Base-by-base conservation (phyloP, 495 filamentous ascomycete species). In the Xylaria acuta region DNA sequence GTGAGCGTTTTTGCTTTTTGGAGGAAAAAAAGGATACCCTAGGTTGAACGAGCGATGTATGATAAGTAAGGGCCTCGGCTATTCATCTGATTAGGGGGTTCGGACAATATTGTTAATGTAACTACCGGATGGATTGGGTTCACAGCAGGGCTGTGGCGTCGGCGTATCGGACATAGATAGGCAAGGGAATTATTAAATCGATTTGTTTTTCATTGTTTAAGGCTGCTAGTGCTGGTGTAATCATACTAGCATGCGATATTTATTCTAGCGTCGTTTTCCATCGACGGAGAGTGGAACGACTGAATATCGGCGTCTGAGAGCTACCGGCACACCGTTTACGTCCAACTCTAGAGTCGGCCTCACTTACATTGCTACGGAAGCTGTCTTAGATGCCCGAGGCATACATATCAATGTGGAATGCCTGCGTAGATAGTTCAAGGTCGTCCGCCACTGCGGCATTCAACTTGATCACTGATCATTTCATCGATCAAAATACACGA, bases 41-140 rank as follows among this genome's bases (percentile, higher is more conserved):
- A 30, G 47, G 49, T 56, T 56, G 49, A 20, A 56, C 12, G 43
- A 3, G 68, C 45, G 22, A 22, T 71, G 69, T 70, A 70, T 27
- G 47, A 71, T 64, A 25, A 63, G 59, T 40, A 43, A 60, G 58
- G 41, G 47, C 32, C 47, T 32, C 45, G 18, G 12, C 36, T 40
- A 14, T 60, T 60, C 34, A 9, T 54, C 12, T 16, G 30, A 32
- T 43, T 70, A 71, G 69, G 64, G 47, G 30, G 5, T 54, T 38
- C 22, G 45, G 59, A 45, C 40, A 43, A 64, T 64, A 56, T 64
- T 64, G 27, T 64, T 51, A 62, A 25, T 43, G 56, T 38, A 38
- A 22, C 32, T 22, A 45, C 64, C 25, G 32, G 22, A 32, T 41
- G 68, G 58, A 70, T 63, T 25, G 43, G 45, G 8, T 25, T 36